Conservation (phyloP, 2,329 filamentous ascomycete genomes). For the Cytospora schulzeri region DNA sequence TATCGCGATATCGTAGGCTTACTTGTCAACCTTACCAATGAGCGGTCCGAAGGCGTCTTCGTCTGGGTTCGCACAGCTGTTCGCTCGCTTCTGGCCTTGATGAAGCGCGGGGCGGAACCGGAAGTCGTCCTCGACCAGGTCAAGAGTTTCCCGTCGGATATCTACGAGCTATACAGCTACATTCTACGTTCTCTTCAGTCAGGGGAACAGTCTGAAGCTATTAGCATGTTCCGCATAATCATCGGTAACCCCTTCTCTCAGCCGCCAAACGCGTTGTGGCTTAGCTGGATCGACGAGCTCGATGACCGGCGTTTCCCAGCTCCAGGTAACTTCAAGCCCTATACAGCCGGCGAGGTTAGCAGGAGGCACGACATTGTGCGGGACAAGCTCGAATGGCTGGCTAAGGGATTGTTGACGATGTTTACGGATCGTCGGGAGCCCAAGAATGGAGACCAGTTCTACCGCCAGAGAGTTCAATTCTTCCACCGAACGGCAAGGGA, state of each 20-base stretch:
- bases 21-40: neutral
- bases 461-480: conserved; percentile 2
- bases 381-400: neutral
- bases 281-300: neutral
- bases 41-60: neutral
- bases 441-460: conserved; percentile 1
- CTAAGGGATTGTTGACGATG: neutral
- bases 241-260: neutral
- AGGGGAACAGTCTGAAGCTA: neutral
- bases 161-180: neutral
- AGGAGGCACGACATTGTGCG: neutral
- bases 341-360: neutral
- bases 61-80: conserved; percentile 1
- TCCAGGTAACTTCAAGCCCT: neutral
- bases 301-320: neutral
- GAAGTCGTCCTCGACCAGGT: neutral
- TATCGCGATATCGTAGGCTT: neutral
- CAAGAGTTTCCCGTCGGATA: neutral
- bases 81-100: neutral
- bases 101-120: neutral
- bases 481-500: neutral
- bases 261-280: conserved; percentile 3
- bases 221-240: neutral
- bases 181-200: neutral
- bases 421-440: conserved; percentile 4